Base-by-base conservation (phyloP, 148 eudicot species). In the Drosera capensis region DNA sequence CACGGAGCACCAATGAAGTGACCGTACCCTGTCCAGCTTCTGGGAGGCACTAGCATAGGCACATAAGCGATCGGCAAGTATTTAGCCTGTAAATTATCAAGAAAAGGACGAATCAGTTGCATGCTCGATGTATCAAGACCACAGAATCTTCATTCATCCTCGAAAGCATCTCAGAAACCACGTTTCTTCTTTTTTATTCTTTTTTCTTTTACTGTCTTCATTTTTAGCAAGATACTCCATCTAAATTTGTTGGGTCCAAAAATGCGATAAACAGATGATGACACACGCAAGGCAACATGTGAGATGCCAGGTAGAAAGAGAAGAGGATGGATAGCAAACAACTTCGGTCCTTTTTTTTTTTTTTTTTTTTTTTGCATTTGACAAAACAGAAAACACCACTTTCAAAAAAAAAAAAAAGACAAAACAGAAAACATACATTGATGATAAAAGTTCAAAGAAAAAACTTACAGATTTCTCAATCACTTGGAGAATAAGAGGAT, bases 31-130 rank as follows among this genome's bases (percentile, higher is more conserved):
- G 48, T 78, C 96, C 96, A 86, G 51, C 64, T 75, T 60, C 54
- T 75, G 5, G 96, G 93, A 49, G 96, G 96, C 42, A 86, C 80
- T 67, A 86, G 55, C 96, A 86, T 86, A 3, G 96, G 96, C 70
- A 81, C 77, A 38, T 81, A 86, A 50, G 93, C 93, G 52, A 86
- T 78, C 43, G 78, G 54, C 77, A 71, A 73, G 57, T 78, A 77
- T 46, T 64, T 70, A 46, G 72, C 84, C 96, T 86, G 96, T 69
- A 64, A 28, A 5, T 34, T 11, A 11, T 34, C 13, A 34, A 4
- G 11, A 34, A 34, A 34, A 34, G 38, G 6, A 2, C 11, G 38
- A 34, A 34, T 4, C 38, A 11, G 14, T n/a, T n/a, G n/a, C n/a
- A n/a, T n/a, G n/a, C n/a, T n/a, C n/a, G n/a, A n/a, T n/a, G n/a